A percentile compares a stretch with the other conserved stretches of the same genome.
phyloP scores from a whole-genome alignment of 768 basidiomycete species.

The Leucosporidium yakuticum region DNA sequence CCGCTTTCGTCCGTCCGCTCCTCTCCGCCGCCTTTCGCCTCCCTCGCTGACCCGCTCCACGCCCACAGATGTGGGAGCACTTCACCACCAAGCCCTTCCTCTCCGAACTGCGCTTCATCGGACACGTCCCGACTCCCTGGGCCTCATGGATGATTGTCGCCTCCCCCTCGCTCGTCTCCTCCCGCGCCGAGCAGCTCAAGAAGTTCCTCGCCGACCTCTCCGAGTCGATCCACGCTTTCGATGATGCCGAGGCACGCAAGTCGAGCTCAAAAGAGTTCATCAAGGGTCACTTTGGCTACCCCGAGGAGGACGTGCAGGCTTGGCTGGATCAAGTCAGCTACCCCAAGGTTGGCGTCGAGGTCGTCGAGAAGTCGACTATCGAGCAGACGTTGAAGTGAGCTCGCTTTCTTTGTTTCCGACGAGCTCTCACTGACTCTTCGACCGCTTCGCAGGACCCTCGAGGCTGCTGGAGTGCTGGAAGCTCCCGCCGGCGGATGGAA shows the following conservation, averaged over 20 bases:
- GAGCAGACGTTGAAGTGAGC: slow-evolving; percentile 34
- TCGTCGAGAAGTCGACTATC: slow-evolving; percentile 27
- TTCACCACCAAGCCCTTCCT: slow-evolving; percentile 61
- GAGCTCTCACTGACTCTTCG: background rate
- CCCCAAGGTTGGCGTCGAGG: slow-evolving; percentile 26
- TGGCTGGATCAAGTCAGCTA: slow-evolving; percentile 38
- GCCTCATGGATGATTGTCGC: slow-evolving; percentile 88
- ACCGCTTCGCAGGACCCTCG: slow-evolving; percentile 21
- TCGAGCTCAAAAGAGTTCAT: slow-evolving; percentile 68
- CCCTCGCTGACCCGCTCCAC: background rate
- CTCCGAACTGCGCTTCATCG: slow-evolving; percentile 32
- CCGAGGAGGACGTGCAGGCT: slow-evolving; percentile 69
- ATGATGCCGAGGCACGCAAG: slow-evolving; percentile 50
- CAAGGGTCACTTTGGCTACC: slow-evolving; percentile 69
- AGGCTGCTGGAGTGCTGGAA: slow-evolving; percentile 33
- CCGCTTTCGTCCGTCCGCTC: slow-evolving; percentile 59
- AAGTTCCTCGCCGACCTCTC: slow-evolving; percentile 63
- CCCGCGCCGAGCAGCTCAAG: slow-evolving; percentile 39
- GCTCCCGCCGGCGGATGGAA: slow-evolving; percentile 31
- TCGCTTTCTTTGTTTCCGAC: background rate
- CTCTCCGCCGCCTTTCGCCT: background rate
- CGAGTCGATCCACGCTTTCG: slow-evolving; percentile 60
- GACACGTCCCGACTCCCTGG: slow-evolving; percentile 71
- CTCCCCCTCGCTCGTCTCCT: slow-evolving; percentile 16
- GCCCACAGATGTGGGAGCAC: slow-evolving; percentile 37